Base-by-base conservation (phyloP, 352 stramenopile species). In the Saprolegnia parasitica region DNA sequence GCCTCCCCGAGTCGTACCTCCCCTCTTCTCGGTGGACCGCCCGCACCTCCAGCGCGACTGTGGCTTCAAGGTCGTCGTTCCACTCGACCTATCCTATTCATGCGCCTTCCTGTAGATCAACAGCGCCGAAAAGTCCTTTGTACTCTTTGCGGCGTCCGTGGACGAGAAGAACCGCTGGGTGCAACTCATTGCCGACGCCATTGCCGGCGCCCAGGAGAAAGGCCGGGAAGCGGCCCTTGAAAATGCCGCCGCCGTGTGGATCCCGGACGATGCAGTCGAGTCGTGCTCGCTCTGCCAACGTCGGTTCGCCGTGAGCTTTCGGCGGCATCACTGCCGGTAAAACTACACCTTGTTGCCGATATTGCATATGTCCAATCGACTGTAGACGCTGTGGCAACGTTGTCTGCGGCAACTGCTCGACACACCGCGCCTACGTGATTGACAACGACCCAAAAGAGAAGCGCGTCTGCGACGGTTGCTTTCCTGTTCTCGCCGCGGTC, bases 121-220 rank as follows among this genome's bases (percentile, higher is more conserved):
- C 6, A 93, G 87, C 70, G 74, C 80, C 56, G 83, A 93, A 71
- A 93, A 95, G 65, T 92, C 84, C 0, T 91, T 93, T 63, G 79
- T 93, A 16, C 62, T 95, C 63, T 91, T 92, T 56, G 77, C 85
- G 0, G 67, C 82, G 15, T 81, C 80, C 0, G 77, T 79, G 1
- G 71, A 78, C 4, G 76, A 80, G 2, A 77, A 79, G 45, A 64
- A 73, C 1, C 74, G 83, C 35, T 95, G 87, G 87, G 81, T 89
- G 0, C 67, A 81, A 5, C 75, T 73, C 35, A 90, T 93, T 56
- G 49, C 70, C 5, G 61, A 66, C 46, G 83, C 84, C 4, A 86
- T 91, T n/a, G 60, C 71, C 40, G 78, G 82, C 58, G 83, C 84
- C 0, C 86, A 88, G 58, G 63, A 67, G 47, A 73, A 75, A 32